Percentiles rank a stretch among this genome's conserved stretches.
Conservation (phyloP, 2,329 filamentous ascomycete species). For the Trichoderma atrobrunneum region DNA sequence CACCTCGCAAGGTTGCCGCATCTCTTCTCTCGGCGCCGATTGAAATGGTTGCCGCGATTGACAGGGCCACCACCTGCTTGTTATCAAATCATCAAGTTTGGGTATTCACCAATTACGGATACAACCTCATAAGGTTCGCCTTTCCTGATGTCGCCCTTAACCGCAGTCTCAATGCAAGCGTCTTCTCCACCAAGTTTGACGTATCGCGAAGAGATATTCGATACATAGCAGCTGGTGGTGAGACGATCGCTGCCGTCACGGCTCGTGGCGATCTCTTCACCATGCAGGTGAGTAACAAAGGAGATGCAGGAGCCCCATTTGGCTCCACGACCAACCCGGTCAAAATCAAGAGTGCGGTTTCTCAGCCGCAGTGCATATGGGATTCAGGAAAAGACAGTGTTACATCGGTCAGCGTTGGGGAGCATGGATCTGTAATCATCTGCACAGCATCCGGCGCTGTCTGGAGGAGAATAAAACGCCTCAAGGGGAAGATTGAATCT, state of each 20-base stretch:
- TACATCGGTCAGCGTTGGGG: constrained; percentile 77
- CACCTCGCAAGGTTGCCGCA: constrained; percentile 82
- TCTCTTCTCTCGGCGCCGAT: constrained; percentile 69
- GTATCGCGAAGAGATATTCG: constrained; percentile 66
- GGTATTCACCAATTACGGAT: constrained; percentile 94
- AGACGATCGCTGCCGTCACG: constrained; percentile 87
- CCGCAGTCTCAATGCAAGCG: constrained; percentile 64
- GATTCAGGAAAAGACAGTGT: constrained; percentile 83
- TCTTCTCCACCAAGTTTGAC: constrained; percentile 50
- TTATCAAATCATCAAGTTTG: constrained; percentile 86
- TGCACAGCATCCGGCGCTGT: constrained; percentile 90
- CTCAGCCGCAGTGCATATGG: constrained; percentile 80
- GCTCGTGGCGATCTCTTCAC: constrained; percentile 85
- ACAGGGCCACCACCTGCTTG: constrained; percentile 81
- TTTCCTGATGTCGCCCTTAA: constrained; percentile 68
- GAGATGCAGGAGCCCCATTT: constrained; percentile 56
- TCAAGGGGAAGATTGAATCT: constrained; percentile 70
- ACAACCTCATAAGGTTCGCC: constrained; percentile 84
- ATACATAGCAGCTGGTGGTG: constrained; percentile 78
- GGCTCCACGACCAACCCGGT: constrained; percentile 88
- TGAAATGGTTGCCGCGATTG: constrained; percentile 78
- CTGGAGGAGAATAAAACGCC: constrained; percentile 81
- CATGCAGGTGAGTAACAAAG: constrained; percentile 68
- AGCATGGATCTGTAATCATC: constrained; percentile 92
- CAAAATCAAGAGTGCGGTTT: constrained; percentile 82